Base-by-base conservation (phyloP, 495 filamentous ascomycete genomes). In the Recurvomyces mirabilis region DNA sequence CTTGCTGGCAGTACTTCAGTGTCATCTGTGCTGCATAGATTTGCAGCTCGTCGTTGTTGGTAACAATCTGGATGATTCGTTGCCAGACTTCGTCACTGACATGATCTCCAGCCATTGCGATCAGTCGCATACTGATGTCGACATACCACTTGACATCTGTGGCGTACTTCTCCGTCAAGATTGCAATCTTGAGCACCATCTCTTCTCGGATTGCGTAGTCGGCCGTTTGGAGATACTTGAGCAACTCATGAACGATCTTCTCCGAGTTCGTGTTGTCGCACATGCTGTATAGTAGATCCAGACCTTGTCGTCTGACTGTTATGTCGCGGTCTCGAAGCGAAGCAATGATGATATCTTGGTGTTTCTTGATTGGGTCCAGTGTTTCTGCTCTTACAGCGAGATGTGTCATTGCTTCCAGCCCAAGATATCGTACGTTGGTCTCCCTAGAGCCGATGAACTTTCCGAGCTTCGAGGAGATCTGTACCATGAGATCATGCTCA, bases 71-170 rank as follows among this genome's bases (percentile, higher is more conserved):
- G 51, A 94, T 95, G 43, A 99, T 88, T 52, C 93, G 80, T 52
- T 99, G 93, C 93, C 93, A 99, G 19, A 99, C 93, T 65, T 99
- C 93, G 42, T 99, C 93, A 62, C 89, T 95, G 42, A 99, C 89
- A 65, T 98, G 93, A 55, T 99, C 93, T 47, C 93, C 93, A 9
- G 93, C 93, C 72, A 95, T 83, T 20, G 93, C 87, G 44, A 99
- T 84, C 21, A 99, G 75, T 39, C 89, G 83, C 51, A 99, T 67
- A 3, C 91, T 94, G 47, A 95, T 94, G 59, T 99, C 87, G 44
- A 99, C 93, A 65, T 99, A 99, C 93, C 93, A 99, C 60, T 94
- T 87, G 13, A 93, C 82, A 58, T 99, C 88, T 0, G 88, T 94
- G 18, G 93, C 93, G 57, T 96, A 99, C 60, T 96, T 96, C 62